Conservation (phyloP, 1,139 yeast species). For the Taiozyma sp. region DNA sequence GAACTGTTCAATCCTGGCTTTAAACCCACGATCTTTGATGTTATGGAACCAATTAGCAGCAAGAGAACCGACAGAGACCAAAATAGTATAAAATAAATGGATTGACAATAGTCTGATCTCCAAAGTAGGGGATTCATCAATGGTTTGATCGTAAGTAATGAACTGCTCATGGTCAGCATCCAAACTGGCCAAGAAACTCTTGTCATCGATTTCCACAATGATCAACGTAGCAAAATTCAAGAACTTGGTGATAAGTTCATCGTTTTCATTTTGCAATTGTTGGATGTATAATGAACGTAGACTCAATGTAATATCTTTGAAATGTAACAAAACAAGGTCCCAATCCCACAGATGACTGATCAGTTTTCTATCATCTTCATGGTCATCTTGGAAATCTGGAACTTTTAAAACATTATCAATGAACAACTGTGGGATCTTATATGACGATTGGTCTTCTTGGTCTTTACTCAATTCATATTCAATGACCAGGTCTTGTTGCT, state of each 20-base stretch:
- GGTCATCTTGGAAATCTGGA: conserved; percentile 16
- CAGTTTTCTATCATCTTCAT: conserved; percentile 31
- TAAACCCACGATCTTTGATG: conserved; percentile 31
- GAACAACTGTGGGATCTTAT: conserved; percentile 34
- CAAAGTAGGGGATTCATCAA: conserved; percentile 22
- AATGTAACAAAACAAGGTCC: conserved; percentile 58
- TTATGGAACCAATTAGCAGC: conserved; percentile 71
- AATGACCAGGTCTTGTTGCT: conserved; percentile 55
- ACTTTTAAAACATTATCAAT: conserved; percentile 25
- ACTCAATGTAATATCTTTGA: conserved; percentile 61
- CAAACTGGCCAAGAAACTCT: conserved; percentile 30
- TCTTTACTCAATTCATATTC: conserved; percentile 51
- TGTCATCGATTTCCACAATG: conserved; percentile 36
- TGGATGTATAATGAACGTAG: conserved; percentile 57
- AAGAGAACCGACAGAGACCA: conserved; percentile 60
- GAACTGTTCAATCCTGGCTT: conserved; percentile 43
- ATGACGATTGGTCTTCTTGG: conserved; percentile 22
- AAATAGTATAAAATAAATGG: conserved; percentile 53
- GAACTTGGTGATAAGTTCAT: conserved; percentile 41
- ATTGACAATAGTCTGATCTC: conserved; percentile 41
- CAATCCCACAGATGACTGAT: conserved; percentile 64
- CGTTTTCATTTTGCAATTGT: conserved; percentile 41
- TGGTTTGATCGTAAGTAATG: conserved; percentile 21
- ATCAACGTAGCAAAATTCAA: conserved; percentile 49
- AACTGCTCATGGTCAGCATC: conserved; percentile 26